Evolutionary conservation across 2,329 filamentous ascomycete genomes (phyloP).

Genomic region (Scedosporium dehoogii): DNA sequence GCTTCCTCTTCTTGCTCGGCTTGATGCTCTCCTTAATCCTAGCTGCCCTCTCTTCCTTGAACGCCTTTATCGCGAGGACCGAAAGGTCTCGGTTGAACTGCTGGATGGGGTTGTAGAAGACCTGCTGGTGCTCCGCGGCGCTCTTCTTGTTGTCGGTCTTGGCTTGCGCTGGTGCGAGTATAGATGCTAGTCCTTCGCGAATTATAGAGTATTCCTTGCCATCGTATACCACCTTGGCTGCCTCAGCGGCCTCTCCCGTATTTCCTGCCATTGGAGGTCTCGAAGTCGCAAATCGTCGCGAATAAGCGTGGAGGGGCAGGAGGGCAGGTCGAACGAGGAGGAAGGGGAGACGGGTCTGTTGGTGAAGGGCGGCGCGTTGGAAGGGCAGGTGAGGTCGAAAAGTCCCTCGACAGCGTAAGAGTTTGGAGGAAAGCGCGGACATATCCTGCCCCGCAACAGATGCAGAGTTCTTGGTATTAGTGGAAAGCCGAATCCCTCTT

Average conservation of each 20-base stretch:
- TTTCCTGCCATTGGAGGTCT: background rate
- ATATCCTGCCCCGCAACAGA: background rate
- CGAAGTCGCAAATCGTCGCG: background rate
- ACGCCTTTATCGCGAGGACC: conserved; percentile 82
- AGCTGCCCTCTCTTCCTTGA: conserved; percentile 54
- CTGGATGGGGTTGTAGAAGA: conserved; percentile 98
- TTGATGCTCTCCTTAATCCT: conserved; percentile 12
- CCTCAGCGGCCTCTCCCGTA: background rate
- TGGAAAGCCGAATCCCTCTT: background rate
- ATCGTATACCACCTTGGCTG: conserved; percentile 15
- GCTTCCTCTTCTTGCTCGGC: conserved; percentile 26
- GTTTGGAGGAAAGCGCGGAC: background rate
- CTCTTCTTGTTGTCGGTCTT: conserved; percentile 29
- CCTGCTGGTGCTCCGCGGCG: conserved; percentile 52
- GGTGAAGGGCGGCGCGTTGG: background rate
- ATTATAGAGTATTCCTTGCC: conserved; percentile 42
- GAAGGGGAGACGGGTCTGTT: background rate
- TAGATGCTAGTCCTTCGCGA: conserved; percentile 46
- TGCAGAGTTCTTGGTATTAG: background rate
- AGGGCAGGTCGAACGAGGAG: background rate
- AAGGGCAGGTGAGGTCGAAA: background rate
- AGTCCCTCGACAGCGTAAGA: background rate
- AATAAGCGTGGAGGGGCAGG: background rate
- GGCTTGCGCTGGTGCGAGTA: conserved; percentile 39
- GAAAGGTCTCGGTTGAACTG: conserved; percentile 97